Evolutionary conservation across 371 early-diverging fungal species (phyloP).

Genomic region (Rhizopus delemar): DNA sequence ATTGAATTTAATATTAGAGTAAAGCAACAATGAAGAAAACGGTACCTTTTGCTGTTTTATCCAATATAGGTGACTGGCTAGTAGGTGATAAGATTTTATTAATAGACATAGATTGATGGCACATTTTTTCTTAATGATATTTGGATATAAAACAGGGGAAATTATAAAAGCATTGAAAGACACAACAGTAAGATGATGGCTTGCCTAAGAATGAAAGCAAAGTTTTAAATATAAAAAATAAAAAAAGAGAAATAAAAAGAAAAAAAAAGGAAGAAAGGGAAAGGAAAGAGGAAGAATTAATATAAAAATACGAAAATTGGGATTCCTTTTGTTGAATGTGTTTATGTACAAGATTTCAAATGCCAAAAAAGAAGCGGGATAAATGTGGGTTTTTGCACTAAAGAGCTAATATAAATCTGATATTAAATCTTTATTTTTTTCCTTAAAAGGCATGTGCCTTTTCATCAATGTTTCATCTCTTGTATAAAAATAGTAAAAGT

Average conservation of each 20-base stretch:
- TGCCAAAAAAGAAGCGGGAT: slow-evolving; percentile 22
- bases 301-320: neutral
- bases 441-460: neutral
- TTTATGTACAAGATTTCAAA: slow-evolving; percentile 3
- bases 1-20: too few species aligned
- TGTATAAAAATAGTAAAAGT: slow-evolving; percentile 6
- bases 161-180: slow-evolving; percentile 1
- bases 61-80: neutral
- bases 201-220: neutral
- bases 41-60: slow-evolving; percentile 1
- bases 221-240: slow-evolving; percentile 2
- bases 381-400: neutral
- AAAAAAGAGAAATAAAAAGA: neutral
- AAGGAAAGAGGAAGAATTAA: neutral
- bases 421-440: slow-evolving; percentile 1
- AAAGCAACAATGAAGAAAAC: too few species aligned
- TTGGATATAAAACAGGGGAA: neutral
- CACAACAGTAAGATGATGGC: neutral
- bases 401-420: neutral
- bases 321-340: neutral
- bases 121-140: slow-evolving; percentile 14
- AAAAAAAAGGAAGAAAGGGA: slow-evolving; percentile 1
- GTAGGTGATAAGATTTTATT: slow-evolving; percentile 25
- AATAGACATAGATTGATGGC: slow-evolving; percentile 35
- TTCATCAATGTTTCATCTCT: neutral